Evolutionary conservation across 768 basidiomycete genomes (phyloP), one percentile per base, ranked within the genome.

Genomic region (Coprinellus aureogranulatus): DNA sequence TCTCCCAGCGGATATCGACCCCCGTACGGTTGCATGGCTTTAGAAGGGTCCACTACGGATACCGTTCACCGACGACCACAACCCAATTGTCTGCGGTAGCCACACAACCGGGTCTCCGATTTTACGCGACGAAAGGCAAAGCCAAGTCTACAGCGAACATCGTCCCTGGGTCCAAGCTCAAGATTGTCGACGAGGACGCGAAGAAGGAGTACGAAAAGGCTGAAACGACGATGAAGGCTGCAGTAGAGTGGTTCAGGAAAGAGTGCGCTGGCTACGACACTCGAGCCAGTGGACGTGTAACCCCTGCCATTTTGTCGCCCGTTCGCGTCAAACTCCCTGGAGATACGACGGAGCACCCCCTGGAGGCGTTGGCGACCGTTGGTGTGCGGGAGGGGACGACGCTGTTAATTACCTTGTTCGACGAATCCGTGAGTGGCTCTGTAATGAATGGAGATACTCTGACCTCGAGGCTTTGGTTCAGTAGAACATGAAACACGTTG

Each of bases 311-410:
- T 59, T 79, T 94, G 50, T 75, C 84, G 12, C 81, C 87, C 0
- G 88, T 94, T 5, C 79, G 82, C 20, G 84, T 93, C 28, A 75
- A 73, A 53, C 63, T 83, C 3, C 76, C 80, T 0, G 77, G 75
- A 4, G 66, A 67, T 30, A 72, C 74, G 30, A 70, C 74, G 27
- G 54, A 70, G 2, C 68, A 77, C 44, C 76, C 69, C 44, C 69
- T 94, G 37, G 86, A 91, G 41, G 87, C 91, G 53, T 67, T 93
- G 25, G 87, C 92, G 1, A 92, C 91, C 0, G 82, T 94, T 20
- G 91, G 92, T 8, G 84, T 94, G 39, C 77, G 86, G 59, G 89
- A 94, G 53, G 92, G 92, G 0, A 81, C 87, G 5, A 80, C 81
- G 53, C 72, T 94, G 56, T 61, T 93, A 25, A 77, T 94, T 11